Evolutionary conservation across 345 rosid genomes (phyloP).

Genomic region (Camelina sativa): DNA sequence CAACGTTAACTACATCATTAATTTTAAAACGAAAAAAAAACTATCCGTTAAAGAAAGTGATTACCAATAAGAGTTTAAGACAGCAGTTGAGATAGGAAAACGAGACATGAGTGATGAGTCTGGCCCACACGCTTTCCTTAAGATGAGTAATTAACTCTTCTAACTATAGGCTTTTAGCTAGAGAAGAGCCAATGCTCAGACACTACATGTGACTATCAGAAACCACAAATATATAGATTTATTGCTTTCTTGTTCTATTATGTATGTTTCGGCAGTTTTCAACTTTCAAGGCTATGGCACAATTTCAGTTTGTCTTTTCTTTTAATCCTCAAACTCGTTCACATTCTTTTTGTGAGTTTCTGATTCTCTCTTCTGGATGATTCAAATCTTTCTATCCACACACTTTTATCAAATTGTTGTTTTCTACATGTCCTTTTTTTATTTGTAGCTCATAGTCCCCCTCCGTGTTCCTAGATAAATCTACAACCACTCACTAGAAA

Average conservation of each 20-base stretch:
- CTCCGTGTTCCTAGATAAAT: conserved; percentile 22
- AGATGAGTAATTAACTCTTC: conserved; percentile 23
- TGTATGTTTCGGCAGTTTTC: conserved; percentile 30
- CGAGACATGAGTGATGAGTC: conserved; percentile 28
- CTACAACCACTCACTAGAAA: conserved; percentile 25
- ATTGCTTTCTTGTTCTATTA: not conserved
- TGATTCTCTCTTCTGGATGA: conserved; percentile 18
- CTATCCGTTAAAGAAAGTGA: conserved; percentile 10
- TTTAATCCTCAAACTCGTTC: conserved; percentile 5
- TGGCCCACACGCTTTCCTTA: conserved; percentile 37
- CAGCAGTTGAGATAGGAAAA: conserved; percentile 27
- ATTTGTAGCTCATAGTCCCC: not conserved
- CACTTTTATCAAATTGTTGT: conserved; percentile 15
- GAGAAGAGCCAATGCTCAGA: conserved; percentile 25
- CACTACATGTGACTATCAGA: conserved; percentile 38
- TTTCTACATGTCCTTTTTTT: conserved; percentile 9
- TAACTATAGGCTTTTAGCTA: not conserved
- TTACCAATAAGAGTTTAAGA: conserved; percentile 8
- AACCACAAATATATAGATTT: conserved; percentile 15
- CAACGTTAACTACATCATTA: conserved; percentile 10
- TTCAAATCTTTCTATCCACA: conserved; percentile 22
- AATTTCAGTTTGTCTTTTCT: conserved; percentile 2
- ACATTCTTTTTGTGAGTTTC: conserved; percentile 40
- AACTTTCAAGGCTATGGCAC: conserved; percentile 9
- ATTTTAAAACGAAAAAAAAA: conserved; percentile 4